phyloP scores from a whole-genome alignment of 208 protist species.

The Acanthamoeba rhysodes region DNA sequence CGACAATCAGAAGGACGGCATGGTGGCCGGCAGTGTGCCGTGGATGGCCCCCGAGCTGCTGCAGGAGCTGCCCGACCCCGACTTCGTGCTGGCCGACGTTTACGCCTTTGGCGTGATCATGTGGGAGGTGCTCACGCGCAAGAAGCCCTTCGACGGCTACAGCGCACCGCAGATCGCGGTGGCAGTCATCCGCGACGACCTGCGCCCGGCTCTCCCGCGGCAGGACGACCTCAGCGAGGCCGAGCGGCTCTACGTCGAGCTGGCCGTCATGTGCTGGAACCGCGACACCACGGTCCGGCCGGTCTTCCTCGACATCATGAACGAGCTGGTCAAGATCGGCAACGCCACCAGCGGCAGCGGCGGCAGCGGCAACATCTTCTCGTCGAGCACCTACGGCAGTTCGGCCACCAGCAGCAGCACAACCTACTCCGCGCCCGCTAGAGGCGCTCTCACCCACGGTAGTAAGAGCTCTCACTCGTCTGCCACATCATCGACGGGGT shows the following conservation, averaged over 20 bases:
- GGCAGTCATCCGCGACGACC: constrained; percentile 14
- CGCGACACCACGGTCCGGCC: background rate
- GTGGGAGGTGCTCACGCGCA: constrained; percentile 9
- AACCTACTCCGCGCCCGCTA: background rate
- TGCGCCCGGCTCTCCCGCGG: background rate
- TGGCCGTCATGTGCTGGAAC: background rate
- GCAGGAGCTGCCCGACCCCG: background rate
- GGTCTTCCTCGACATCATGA: constrained; percentile 23
- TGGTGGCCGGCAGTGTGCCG: background rate
- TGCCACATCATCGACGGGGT: background rate
- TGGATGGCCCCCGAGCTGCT: constrained; percentile 19
- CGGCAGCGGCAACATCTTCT: background rate
- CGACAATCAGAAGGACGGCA: background rate
- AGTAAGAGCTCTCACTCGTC: background rate
- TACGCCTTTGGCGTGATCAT: constrained; percentile 28
- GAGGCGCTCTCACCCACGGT: background rate
- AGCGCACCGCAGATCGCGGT: background rate
- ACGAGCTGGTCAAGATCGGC: constrained; percentile 5
- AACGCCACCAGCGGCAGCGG: background rate
- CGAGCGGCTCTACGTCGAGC: constrained; percentile 50
- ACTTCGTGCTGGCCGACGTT: constrained; percentile 31
- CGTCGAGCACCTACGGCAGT: background rate
- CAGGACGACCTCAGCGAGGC: background rate
- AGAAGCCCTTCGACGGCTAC: background rate
- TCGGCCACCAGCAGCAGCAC: background rate